Base-by-base conservation (phyloP, 1,139 yeast genomes). In the Nakaseomyces sp. region DNA sequence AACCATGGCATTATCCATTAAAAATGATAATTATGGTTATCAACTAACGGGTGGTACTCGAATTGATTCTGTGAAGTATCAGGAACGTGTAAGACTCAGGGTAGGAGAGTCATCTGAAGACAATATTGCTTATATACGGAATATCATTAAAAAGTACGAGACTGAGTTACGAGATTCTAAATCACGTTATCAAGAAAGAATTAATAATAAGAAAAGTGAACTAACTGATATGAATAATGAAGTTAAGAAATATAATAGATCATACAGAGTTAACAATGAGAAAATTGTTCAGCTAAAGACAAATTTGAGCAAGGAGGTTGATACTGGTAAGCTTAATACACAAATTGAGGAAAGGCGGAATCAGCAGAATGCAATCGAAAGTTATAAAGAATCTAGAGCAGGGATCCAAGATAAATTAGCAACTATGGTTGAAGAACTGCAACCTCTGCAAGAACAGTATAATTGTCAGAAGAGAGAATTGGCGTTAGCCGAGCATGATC, bases 51-150 rank as follows among this genome's bases (percentile, higher is more conserved):
- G 73, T 1, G 70, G 73, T 1, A 69, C 77, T 17, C 69, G 76
- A 48, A 66, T 73, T 16, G 86, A 83, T 60, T 89, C 95, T 0
- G 64, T 81, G 5, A 66, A 64, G 50, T 77, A 65, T 45, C 57
- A 62, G 43, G 45, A 51, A 16, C 46, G 46, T 32, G 40, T 51
- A 13, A 31, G 50, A 24, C 43, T 60, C 10, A 64, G 55, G 42
- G 48, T 60, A 49, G 44, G 55, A 8, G 41, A 54, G 12, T 44
- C 53, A 2, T 43, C 54, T 5, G 56, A 54, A 10, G 51, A 54
- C 36, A 61, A 57, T 19, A 42, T 44, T 9, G 47, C 47, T 2
- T 60, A 50, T 41, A 49, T 64, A 9, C 56, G 54, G 33, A 54
- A 53, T 20, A 45, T 54, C 43, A 51, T 63, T 35, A 40, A 46